Evolutionary conservation across 73 alveolate genomes (phyloP).

Genomic region (Durusdinium trenchii): DNA sequence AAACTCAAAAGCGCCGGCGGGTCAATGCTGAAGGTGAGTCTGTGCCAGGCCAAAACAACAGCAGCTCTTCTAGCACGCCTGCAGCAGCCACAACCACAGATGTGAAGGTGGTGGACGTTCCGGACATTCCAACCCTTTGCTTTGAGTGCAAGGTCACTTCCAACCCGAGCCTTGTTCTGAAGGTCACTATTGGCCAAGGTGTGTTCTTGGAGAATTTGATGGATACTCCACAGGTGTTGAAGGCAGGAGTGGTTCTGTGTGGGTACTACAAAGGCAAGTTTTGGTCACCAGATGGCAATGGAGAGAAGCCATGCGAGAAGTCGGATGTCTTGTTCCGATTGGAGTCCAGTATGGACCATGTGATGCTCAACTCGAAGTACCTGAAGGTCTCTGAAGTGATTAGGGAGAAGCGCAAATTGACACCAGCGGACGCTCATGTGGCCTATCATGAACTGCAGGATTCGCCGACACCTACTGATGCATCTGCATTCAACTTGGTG

Average conservation of each 20-base stretch:
- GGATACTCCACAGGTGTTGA: neutral
- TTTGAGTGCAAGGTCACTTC: neutral
- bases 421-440: neutral
- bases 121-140: neutral
- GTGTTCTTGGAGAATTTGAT: neutral
- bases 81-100: neutral
- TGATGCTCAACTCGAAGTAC: neutral
- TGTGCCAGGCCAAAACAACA: neutral
- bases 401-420: neutral
- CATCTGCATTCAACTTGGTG: neutral
- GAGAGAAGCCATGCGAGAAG: neutral
- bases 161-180: neutral
- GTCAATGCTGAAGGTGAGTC: neutral
- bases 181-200: conserved; percentile 1
- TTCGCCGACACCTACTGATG: neutral
- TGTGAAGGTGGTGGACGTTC: neutral
- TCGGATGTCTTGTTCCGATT: neutral
- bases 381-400: neutral
- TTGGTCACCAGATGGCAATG: neutral
- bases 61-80: neutral
- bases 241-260: neutral
- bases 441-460: neutral
- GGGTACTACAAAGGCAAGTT: conserved; percentile 33
- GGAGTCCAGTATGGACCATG: neutral
- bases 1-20: neutral